Evolutionary conservation across 768 basidiomycete genomes (phyloP).

Genomic region (Lentinula aciculospora): DNA sequence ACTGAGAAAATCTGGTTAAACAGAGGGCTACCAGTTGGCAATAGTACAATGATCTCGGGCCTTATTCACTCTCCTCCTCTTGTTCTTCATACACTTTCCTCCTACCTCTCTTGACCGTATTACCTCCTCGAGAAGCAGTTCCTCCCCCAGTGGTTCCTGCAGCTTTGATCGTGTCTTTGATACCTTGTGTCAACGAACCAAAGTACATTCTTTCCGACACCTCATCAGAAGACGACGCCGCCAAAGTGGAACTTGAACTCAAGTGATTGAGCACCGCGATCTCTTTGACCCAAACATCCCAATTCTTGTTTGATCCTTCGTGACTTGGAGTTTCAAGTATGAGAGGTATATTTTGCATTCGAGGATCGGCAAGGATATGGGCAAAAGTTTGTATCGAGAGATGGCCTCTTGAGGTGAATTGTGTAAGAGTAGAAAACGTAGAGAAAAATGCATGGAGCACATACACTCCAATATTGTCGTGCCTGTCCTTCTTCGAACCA

Average conservation of each 20-base stretch:
- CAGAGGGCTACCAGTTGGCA: background rate
- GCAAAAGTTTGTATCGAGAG: constrained; percentile 60
- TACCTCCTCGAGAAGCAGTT: background rate
- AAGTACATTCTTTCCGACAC: background rate
- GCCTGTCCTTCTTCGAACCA: constrained; percentile 67
- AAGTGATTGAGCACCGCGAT: constrained; percentile 54
- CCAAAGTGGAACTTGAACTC: constrained; percentile 17
- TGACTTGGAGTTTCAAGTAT: constrained; percentile 79
- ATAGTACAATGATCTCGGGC: background rate
- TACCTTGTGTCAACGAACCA: background rate
- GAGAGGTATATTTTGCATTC: constrained; percentile 66
- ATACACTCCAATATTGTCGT: constrained; percentile 81
- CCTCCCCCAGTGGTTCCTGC: constrained; percentile 1
- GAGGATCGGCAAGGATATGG: constrained; percentile 62
- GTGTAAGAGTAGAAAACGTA: background rate
- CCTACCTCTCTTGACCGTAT: constrained; percentile 13
- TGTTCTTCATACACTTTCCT: constrained; percentile 15
- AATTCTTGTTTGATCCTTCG: constrained; percentile 35
- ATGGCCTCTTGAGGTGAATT: constrained; percentile 51
- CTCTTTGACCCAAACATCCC: constrained; percentile 68
- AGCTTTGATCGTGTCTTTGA: constrained; percentile 11
- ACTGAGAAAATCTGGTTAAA: no score
- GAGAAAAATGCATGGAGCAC: constrained; percentile 19
- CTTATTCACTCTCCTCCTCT: constrained; percentile 14
- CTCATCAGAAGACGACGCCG: no score